Conservation (phyloP, 495 filamentous ascomycete genomes). For the Penicillium flavigenum region DNA sequence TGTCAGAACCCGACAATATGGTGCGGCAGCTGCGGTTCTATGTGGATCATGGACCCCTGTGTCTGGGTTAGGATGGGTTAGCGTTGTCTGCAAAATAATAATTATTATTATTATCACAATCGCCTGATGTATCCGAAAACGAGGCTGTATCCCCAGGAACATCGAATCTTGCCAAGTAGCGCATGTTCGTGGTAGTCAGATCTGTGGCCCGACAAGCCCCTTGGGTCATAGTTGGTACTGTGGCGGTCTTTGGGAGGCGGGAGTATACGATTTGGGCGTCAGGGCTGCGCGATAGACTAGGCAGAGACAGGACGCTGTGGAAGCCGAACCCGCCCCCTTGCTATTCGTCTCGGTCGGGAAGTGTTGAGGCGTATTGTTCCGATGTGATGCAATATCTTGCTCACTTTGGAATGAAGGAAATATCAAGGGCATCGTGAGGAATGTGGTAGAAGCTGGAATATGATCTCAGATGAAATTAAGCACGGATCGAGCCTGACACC, state of each 20-base stretch:
- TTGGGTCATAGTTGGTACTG: conserved; percentile 1
- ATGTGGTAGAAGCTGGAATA: not conserved
- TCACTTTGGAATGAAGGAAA: conserved; percentile 6
- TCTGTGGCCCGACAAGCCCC: not conserved
- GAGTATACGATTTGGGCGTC: conserved; percentile 3
- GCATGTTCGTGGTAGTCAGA: not conserved
- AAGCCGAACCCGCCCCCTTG: conserved; percentile 1
- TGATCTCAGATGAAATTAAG: not conserved
- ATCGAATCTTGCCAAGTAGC: not conserved
- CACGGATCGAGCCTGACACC: not conserved
- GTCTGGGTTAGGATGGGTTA: conserved; percentile 4
- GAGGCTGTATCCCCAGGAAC: not conserved
- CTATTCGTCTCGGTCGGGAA: conserved; percentile 1
- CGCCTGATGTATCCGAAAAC: conserved; percentile 14
- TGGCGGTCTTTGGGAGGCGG: conserved; percentile 10
- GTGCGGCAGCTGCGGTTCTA: conserved; percentile 29
- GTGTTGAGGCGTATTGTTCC: not conserved
- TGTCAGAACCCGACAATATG: conserved; percentile 40
- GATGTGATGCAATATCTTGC: conserved; percentile 11
- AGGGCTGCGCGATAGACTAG: not conserved
- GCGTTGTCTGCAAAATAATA: not conserved
- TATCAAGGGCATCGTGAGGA: not conserved
- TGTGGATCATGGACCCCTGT: conserved; percentile 27
- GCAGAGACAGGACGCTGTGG: not conserved
- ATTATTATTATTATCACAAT: not conserved